Conservation (phyloP, 768 basidiomycete species). For the Xerocomellus amylosporus region DNA sequence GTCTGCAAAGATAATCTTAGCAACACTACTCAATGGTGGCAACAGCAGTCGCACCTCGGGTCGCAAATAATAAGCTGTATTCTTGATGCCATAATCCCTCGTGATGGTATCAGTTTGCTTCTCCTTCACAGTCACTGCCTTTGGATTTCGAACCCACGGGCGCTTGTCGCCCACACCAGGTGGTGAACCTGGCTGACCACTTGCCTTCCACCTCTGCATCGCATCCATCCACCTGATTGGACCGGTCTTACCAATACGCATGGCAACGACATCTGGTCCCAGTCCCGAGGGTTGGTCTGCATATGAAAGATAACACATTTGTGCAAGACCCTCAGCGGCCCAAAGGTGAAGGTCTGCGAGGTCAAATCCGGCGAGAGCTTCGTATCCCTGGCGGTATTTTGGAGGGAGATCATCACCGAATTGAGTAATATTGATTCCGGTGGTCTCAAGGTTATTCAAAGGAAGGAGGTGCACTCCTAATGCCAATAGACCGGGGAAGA, state of each 20-base stretch:
- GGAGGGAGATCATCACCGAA: conserved; percentile 31
- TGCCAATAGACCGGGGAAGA: conserved; percentile 72
- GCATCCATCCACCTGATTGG: conserved; percentile 28
- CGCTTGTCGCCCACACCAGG: conserved; percentile 49
- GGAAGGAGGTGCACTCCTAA: conserved; percentile 65
- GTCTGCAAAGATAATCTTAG: conserved; percentile 42
- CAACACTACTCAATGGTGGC: neutral
- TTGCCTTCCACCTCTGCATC: conserved; percentile 47
- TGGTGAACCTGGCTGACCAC: conserved; percentile 44
- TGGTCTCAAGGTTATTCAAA: conserved; percentile 46
- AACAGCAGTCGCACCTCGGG: conserved; percentile 55
- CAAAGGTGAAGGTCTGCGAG: conserved; percentile 67
- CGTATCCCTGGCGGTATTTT: conserved; percentile 30
- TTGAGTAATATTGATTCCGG: conserved; percentile 45
- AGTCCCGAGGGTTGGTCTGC: conserved; percentile 69
- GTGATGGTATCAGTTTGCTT: conserved; percentile 24
- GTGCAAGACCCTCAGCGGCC: conserved; percentile 73
- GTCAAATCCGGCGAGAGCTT: conserved; percentile 43
- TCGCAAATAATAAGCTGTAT: conserved; percentile 53
- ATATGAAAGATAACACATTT: conserved; percentile 69
- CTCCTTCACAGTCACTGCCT: conserved; percentile 14
- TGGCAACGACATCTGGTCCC: conserved; percentile 56
- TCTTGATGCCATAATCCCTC: conserved; percentile 54
- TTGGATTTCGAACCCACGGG: conserved; percentile 28
- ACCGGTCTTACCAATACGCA: conserved; percentile 27